Evolutionary conservation across 371 early-diverging fungal genomes (phyloP), one percentile per base, ranked within the genome.

Genomic region (Rhizopus stolonifer): DNA sequence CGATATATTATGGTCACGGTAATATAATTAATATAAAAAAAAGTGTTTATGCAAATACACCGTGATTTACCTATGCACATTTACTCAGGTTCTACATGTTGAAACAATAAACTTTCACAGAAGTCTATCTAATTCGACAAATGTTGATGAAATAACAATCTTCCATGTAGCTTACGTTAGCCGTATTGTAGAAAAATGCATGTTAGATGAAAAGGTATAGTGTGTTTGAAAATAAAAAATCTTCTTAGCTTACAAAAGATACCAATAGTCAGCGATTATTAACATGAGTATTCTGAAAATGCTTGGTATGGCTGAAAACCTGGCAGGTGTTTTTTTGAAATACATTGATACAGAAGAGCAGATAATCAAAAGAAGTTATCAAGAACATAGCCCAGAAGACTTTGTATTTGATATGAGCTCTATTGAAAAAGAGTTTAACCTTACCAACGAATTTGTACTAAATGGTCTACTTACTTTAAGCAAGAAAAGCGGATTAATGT

Each of bases 1-100:
- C 51, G 72, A 31, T 79, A 79, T 52, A 48, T 72, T 5, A 72
- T 77, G 75, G 74, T 72, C 9, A 79, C 77, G 4, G 80, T 74
- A 61, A 52, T 58, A 17, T 24, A 9, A n/a, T n/a, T n/a, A n/a
- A n/a, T n/a, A n/a, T n/a, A n/a, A n/a, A n/a, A n/a, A n/a, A n/a
- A n/a, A n/a, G n/a, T n/a, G n/a, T n/a, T n/a, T n/a, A n/a, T n/a
- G n/a, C n/a, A n/a, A n/a, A n/a, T n/a, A n/a, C n/a, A n/a, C n/a
- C n/a, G n/a, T n/a, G n/a, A n/a, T n/a, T n/a, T n/a, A n/a, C n/a
- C n/a, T n/a, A n/a, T n/a, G n/a, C n/a, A n/a, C n/a, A n/a, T n/a
- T n/a, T n/a, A n/a, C n/a, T n/a, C 54, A 79, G 80, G 67, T 79
- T 17, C 55, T 79, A 11, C 64, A 64, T 50, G 52, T 68, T 0